Evolutionary conservation across 768 basidiomycete genomes (phyloP), one percentile per base, ranked within the genome.

Genomic region (Boletus subcaerulescens): DNA sequence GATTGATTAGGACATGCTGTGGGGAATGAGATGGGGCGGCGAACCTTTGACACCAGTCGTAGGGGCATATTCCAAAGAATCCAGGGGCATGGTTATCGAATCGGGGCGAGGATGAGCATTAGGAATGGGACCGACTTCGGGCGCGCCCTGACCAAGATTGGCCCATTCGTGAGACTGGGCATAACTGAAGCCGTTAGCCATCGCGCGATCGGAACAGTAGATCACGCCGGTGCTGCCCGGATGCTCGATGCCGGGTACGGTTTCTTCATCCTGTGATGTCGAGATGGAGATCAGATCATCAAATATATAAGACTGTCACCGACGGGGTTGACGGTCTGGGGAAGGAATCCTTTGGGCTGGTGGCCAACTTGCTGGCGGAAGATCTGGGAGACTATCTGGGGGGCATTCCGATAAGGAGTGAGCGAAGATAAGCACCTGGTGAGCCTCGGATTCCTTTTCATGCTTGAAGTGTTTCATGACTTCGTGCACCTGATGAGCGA

Each of bases 151-250:
- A n/a, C 94, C 95, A 11, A 92, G 78, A 65, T 93, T 92, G 6
- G 89, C 80, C 91, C 92, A 93, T 59, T 87, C 85, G 63, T 91
- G 86, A 14, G 84, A 85, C 60, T 77, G 76, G 55, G 87, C 81
- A 61, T 91, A 89, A 59, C 75, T 86, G 76, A 93, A 97, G 10
- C 94, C 94, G 66, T 97, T 96, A 12, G 93, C 93, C 76, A 93
- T 91, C n/a, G 93, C 91, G 55, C 93, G 85, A 66, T 94, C 91
- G 2, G 90, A 92, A 71, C 93, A 94, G 69, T 95, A 97, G 64
- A 95, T 85, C 26, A 86, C 84, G 55, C 80, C 76, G 1, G 79
- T 80, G 61, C 73, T 73, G 33, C 83, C 82, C 3, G 91, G 91
- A 66, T 91, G 90, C 65, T 86, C 80, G 64, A 91, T 90, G 46